Percentiles rank a stretch among this genome's conserved stretches.
phyloP scores from a whole-genome alignment of 768 basidiomycete genomes.

The Lactarius trivialis region DNA sequence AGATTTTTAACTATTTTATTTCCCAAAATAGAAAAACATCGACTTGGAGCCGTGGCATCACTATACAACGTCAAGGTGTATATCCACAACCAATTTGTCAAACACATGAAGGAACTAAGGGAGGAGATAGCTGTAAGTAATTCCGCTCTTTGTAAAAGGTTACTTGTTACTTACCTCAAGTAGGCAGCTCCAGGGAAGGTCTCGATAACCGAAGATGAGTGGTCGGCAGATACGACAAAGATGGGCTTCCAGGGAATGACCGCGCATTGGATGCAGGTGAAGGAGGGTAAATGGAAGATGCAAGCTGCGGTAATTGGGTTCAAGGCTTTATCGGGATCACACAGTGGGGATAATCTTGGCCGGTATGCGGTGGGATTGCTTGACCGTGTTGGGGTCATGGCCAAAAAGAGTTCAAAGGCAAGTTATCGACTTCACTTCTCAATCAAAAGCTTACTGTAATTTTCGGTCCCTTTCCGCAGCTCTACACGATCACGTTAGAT shows the following conservation, averaged over 20 bases:
- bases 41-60: too few relatives aligned
- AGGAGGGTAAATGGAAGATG: background rate
- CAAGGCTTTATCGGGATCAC: background rate
- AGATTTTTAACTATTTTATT: too few relatives aligned
- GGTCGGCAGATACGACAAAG: background rate
- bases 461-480: too few relatives aligned
- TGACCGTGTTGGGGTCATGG: background rate
- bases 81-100: background rate
- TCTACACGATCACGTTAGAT: background rate
- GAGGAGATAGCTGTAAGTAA: background rate
- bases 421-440: too few relatives aligned
- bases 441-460: too few relatives aligned
- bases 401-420: background rate
- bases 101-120: background rate
- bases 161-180: too few relatives aligned
- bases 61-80: background rate
- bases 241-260: background rate
- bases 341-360: constrained; percentile 2
- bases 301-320: background rate
- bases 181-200: background rate
- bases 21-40: too few relatives aligned
- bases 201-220: background rate
- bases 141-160: background rate
- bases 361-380: background rate
- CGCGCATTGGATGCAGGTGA: background rate